Conservation (phyloP, 2,329 filamentous ascomycete genomes). For the Colletotrichum sojae region DNA sequence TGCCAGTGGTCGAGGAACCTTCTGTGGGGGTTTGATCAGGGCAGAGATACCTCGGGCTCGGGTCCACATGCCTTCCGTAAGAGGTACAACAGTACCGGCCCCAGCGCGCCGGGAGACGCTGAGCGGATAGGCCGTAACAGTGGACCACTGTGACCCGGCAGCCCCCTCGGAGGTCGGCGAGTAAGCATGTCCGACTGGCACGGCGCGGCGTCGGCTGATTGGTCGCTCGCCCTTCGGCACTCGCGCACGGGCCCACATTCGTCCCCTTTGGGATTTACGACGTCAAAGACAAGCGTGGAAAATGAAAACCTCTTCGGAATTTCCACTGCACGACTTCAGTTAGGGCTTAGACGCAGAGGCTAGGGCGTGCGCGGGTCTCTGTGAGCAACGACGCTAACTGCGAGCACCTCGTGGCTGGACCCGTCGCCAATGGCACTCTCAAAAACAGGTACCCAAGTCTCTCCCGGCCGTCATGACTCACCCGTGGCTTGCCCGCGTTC, state of each 20-base stretch:
- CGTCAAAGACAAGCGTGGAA: conserved; percentile 17
- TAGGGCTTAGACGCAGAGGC: no score
- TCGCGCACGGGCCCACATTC: conserved; percentile 3
- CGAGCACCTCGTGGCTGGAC: conserved; percentile 15
- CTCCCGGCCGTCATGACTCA: conserved; percentile 6
- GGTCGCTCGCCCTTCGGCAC: conserved; percentile 11
- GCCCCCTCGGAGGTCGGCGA: conserved; percentile 29
- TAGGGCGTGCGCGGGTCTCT: no score
- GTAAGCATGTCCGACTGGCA: conserved; percentile 29
- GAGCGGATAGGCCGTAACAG: no score
- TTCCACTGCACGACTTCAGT: no score
- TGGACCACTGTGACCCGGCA: neutral
- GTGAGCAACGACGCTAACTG: neutral
- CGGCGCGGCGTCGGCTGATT: conserved; percentile 24
- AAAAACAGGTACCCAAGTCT: neutral
- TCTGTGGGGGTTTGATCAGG: no score
- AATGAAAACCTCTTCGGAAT: neutral
- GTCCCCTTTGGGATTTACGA: conserved; percentile 30
- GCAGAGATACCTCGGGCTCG: no score
- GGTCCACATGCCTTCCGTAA: no score
- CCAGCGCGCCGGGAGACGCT: no score
- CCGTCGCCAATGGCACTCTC: neutral
- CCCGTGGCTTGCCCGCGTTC: neutral
- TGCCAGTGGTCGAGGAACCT: no score
- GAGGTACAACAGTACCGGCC: no score